phyloP scores from a whole-genome alignment of 164 flowering plant species.

The Umbellularia californica region DNA sequence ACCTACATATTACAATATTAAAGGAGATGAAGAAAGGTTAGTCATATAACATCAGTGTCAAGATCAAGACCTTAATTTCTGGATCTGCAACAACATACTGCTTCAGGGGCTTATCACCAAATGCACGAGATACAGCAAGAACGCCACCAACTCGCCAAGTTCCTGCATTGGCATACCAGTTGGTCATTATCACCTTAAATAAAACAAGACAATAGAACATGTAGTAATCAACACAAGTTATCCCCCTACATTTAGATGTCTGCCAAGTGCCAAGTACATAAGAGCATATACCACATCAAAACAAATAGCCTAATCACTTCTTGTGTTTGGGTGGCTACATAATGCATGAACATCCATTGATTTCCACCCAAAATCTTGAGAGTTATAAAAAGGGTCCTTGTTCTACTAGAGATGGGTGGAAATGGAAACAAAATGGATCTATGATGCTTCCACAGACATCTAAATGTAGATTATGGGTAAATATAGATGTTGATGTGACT shows the following conservation, averaged over 20 bases:
- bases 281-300: not conserved
- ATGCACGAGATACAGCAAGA: conserved; percentile 99
- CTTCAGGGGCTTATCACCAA: conserved; percentile 95
- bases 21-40: not conserved
- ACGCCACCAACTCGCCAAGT: conserved; percentile 99
- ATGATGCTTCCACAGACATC: no score
- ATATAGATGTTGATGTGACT: not conserved
- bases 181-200: not conserved
- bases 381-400: no score
- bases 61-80: conserved; percentile 68
- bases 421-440: no score
- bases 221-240: not conserved
- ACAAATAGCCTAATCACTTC: not conserved
- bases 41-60: not conserved
- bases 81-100: conserved; percentile 98
- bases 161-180: conserved; percentile 31
- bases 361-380: no score
- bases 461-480: not conserved
- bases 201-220: not conserved
- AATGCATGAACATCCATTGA: no score
- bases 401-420: no score
- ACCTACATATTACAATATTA: not conserved
- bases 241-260: no score
- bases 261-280: not conserved
- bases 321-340: not conserved